phyloP scores from a whole-genome alignment of 2,329 filamentous ascomycete genomes.

The Aspergillus melleus region DNA sequence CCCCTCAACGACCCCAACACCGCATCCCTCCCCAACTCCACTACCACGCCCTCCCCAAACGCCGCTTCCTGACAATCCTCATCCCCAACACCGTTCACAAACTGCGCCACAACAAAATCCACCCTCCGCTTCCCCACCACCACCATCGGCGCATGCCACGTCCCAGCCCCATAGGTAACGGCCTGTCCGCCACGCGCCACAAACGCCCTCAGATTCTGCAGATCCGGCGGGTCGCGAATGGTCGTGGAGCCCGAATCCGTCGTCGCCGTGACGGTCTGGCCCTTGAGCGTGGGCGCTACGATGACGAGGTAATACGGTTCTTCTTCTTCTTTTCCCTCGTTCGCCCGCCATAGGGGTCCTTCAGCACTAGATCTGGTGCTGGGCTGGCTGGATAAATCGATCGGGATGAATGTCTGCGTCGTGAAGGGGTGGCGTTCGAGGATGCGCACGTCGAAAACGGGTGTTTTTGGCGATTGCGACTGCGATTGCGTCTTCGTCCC shows the following conservation, averaged over 20 bases:
- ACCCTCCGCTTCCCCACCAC: slow-evolving; percentile 70
- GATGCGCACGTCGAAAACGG: slow-evolving; percentile 65
- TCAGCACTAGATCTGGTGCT: slow-evolving; percentile 13
- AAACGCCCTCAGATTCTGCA: slow-evolving; percentile 71
- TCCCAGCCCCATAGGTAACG: slow-evolving; percentile 87
- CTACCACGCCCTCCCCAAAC: slow-evolving; percentile 42
- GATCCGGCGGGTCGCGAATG: slow-evolving; percentile 65
- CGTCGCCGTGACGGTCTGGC: slow-evolving; percentile 36
- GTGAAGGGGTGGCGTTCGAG: slow-evolving; percentile 93
- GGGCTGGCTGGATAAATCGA: slow-evolving; percentile 52
- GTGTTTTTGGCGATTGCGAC: not conserved
- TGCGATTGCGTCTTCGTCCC: not conserved
- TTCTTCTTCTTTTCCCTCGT: slow-evolving; percentile 11
- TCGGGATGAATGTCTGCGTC: slow-evolving; percentile 86
- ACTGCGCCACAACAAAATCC: slow-evolving; percentile 89
- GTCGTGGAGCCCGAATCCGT: slow-evolving; percentile 23
- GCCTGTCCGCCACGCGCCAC: slow-evolving; percentile 75
- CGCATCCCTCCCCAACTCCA: slow-evolving; percentile 19
- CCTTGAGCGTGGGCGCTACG: slow-evolving; percentile 74
- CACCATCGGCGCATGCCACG: slow-evolving; percentile 97
- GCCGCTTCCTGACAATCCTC: slow-evolving; percentile 88
- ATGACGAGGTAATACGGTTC: slow-evolving; percentile 71
- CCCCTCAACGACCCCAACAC: not conserved
- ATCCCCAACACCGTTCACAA: slow-evolving; percentile 73
- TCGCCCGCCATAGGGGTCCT: too few species aligned